Percentiles rank a stretch among this genome's conserved stretches.
Conservation (phyloP, 1,284 basidiomycete species). For the Apiotrichum laibachii region DNA sequence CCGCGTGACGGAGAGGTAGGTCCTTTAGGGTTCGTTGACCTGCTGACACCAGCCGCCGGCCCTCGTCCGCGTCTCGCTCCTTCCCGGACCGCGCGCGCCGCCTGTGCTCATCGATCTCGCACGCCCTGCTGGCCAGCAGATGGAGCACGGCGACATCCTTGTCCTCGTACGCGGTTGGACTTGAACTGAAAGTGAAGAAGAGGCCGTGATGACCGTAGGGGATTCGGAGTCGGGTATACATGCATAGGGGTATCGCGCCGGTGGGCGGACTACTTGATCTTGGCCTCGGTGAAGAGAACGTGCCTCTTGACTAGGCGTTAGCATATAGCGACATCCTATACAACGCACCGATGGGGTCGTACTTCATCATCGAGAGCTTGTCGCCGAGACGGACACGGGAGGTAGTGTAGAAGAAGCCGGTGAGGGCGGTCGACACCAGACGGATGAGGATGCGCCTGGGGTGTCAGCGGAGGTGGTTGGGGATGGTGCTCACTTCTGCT, state of each 20-base stretch:
- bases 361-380: slow-evolving; percentile 78
- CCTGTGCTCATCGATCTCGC: slow-evolving; percentile 20
- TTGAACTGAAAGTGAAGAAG: too few species aligned
- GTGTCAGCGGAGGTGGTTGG: background rate
- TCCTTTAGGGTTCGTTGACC: background rate
- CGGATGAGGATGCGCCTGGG: slow-evolving; percentile 76
- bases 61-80: slow-evolving; percentile 20
- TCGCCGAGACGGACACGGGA: slow-evolving; percentile 67
- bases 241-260: slow-evolving; percentile 18
- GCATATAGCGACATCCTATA: background rate
- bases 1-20: slow-evolving; percentile 5
- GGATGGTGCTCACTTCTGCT: slow-evolving; percentile 55
- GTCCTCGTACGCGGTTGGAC: slow-evolving; percentile 24
- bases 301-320: slow-evolving; percentile 61
- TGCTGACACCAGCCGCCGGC: background rate
- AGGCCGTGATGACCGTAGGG: background rate
- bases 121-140: slow-evolving; percentile 17
- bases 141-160: slow-evolving; percentile 27
- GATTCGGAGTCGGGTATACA: slow-evolving; percentile 17
- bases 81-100: slow-evolving; percentile 11
- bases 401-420: slow-evolving; percentile 84
- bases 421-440: slow-evolving; percentile 82
- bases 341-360: slow-evolving; percentile 73
- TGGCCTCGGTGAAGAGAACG: slow-evolving; percentile 66
- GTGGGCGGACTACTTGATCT: slow-evolving; percentile 58